These are phyloP conservation scores for Phoma sp. DNA, from an alignment of 2,329 filamentous ascomycete genomes.

Conservation along the genomic window DNA sequence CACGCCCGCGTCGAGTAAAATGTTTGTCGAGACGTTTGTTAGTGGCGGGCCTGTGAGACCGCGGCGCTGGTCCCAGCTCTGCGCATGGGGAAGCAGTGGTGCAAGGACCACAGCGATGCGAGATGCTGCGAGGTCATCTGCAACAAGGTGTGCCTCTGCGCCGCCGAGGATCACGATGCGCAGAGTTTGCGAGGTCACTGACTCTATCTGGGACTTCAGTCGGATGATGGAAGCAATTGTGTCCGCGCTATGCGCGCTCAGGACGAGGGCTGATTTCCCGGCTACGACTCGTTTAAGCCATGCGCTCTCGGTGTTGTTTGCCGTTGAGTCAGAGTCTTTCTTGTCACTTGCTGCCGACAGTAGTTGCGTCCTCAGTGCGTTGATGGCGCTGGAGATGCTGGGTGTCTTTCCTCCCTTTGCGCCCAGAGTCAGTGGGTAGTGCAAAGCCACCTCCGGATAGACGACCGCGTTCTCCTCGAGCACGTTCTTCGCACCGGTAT, in stretches of 20 bases:
- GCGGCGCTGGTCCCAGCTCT: constrained; percentile 66
- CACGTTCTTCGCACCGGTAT: constrained; percentile 42
- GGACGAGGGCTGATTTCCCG: constrained; percentile 61
- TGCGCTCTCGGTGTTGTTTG: constrained; percentile 40
- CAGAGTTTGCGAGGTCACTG: constrained; percentile 42
- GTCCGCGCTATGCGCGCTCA: constrained; percentile 68
- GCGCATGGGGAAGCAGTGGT: constrained; percentile 62
- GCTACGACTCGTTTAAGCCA: constrained; percentile 62
- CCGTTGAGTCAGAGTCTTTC: constrained; percentile 24
- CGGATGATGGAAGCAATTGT: constrained; percentile 65
- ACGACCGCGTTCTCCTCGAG: constrained; percentile 48
- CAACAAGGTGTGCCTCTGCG: constrained; percentile 67
- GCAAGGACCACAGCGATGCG: constrained; percentile 65
- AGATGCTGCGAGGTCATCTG: constrained; percentile 62
- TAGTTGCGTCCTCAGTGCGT: constrained; percentile 60
- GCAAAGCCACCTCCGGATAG: constrained; percentile 45
- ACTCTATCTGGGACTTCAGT: constrained; percentile 64
- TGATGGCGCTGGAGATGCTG: constrained; percentile 58
- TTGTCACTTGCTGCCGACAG: constrained; percentile 54
- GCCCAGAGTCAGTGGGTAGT: constrained; percentile 59
- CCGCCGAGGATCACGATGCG: constrained; percentile 66
- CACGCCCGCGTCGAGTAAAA: constrained; percentile 65
- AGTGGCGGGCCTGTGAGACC: constrained; percentile 68
- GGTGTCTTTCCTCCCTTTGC: constrained; percentile 53
- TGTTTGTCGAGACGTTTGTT: constrained; percentile 66